phyloP scores from a whole-genome alignment of 2,329 filamentous ascomycete genomes.

The Pseudocercospora musae region DNA sequence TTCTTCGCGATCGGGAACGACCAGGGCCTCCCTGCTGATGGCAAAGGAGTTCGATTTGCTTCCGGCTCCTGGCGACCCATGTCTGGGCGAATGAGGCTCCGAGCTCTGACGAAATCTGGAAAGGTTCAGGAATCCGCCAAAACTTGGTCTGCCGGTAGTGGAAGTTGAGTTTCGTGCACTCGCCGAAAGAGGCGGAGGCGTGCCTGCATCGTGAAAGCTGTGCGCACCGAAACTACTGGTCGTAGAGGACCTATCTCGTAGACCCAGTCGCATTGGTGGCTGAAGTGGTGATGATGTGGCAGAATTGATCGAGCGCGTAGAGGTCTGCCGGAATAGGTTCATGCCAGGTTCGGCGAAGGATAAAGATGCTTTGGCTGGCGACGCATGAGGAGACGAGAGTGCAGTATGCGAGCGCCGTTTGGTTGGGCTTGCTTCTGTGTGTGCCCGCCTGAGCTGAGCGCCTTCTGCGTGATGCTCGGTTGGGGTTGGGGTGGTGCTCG shows the following conservation, averaged over 20 bases:
- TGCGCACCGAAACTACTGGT: slow-evolving; percentile 72
- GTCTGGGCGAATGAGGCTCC: slow-evolving; percentile 63
- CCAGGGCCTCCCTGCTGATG: slow-evolving; percentile 65
- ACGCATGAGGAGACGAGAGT: slow-evolving; percentile 49
- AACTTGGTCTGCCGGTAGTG: slow-evolving; percentile 81
- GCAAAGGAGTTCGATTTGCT: slow-evolving; percentile 85
- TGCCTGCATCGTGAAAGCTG: slow-evolving; percentile 67
- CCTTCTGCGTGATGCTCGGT: slow-evolving; percentile 15
- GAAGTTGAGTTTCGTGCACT: slow-evolving; percentile 73
- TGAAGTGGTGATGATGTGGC: slow-evolving; percentile 55
- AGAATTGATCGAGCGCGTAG: slow-evolving; percentile 65
- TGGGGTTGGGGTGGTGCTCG: slow-evolving; percentile 18
- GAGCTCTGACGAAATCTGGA: slow-evolving; percentile 76
- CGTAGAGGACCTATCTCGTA: slow-evolving; percentile 81
- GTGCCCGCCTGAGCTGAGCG: slow-evolving; percentile 24
- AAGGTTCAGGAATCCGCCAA: slow-evolving; percentile 81
- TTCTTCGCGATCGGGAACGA: slow-evolving; percentile 75
- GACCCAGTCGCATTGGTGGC: slow-evolving; percentile 56
- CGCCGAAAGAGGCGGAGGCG: slow-evolving; percentile 56
- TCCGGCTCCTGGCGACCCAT: slow-evolving; percentile 68
- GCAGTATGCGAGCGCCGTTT: slow-evolving; percentile 23
- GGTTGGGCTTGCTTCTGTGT: slow-evolving; percentile 28
- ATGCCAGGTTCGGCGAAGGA: slow-evolving; percentile 47
- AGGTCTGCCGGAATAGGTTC: slow-evolving; percentile 58
- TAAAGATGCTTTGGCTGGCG: slow-evolving; percentile 47